A percentile compares a stretch with the other conserved stretches of the same genome.
phyloP scores from a whole-genome alignment of 495 filamentous ascomycete genomes.

The Penicillium longicatenatum region DNA sequence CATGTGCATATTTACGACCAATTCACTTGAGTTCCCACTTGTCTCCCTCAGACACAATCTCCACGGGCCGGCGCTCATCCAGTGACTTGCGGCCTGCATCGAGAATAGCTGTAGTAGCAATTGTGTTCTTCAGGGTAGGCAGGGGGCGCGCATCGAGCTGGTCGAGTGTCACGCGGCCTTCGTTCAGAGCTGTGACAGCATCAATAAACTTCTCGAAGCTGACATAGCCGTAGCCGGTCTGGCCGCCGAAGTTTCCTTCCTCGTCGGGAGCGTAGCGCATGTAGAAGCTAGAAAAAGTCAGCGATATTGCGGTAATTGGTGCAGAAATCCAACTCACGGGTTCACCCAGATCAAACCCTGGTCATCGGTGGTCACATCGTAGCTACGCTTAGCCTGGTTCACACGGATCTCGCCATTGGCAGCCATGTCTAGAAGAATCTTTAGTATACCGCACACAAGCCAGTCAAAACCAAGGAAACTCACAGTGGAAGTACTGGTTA shows the following conservation, averaged over 20 bases:
- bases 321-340: conserved; percentile 51
- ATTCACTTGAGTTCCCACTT: conserved; percentile 68
- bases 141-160: conserved; percentile 78
- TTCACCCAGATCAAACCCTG: conserved; percentile 79
- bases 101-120: conserved; percentile 88
- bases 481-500: conserved; percentile 93
- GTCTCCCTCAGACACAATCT: conserved; percentile 64
- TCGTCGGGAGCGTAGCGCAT: conserved; percentile 96
- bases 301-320: background rate
- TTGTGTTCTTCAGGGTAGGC: conserved; percentile 84
- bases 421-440: conserved; percentile 60
- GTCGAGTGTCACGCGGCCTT: conserved; percentile 66
- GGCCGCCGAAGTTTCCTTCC: conserved; percentile 89
- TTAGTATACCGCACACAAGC: background rate
- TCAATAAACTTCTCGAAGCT: conserved; percentile 96
- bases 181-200: conserved; percentile 76
- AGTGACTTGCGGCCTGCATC: conserved; percentile 81
- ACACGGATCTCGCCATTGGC: conserved; percentile 81
- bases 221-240: conserved; percentile 90
- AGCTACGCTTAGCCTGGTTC: conserved; percentile 92
- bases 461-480: conserved; percentile 8
- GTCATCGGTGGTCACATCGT: conserved; percentile 86
- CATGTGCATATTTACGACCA: conserved; percentile 6
- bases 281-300: conserved; percentile 62
- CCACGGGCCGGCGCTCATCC: conserved; percentile 76